These are phyloP conservation scores for Chrysochromulina parva DNA, from an alignment of 78 protist genomes.

Conservation along the genomic window DNA sequence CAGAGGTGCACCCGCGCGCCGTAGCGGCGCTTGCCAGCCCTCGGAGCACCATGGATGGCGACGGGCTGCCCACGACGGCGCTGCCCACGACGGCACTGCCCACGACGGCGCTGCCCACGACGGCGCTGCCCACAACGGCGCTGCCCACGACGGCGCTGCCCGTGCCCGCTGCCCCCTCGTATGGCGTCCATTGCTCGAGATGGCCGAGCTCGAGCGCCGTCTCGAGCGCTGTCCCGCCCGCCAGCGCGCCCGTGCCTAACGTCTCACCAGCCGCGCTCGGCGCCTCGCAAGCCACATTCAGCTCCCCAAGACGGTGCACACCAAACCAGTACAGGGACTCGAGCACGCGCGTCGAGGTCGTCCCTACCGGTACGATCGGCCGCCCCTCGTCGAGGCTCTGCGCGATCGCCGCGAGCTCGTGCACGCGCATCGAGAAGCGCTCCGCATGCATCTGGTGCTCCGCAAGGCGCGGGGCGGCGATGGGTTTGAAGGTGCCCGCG, in stretches of 20 bases:
- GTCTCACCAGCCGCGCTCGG: neutral
- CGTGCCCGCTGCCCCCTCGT: neutral
- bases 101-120: too few relatives aligned
- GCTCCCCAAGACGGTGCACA: too few relatives aligned
- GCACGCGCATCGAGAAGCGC: neutral
- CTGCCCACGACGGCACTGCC: too few relatives aligned
- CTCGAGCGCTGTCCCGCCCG: too few relatives aligned
- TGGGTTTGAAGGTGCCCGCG: constrained; percentile 54
- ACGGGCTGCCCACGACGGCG: too few relatives aligned
- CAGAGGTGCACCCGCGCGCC: neutral
- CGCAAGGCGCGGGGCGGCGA: neutral
- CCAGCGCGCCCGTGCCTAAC: too few relatives aligned
- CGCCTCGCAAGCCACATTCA: too few relatives aligned
- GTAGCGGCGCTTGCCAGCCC: neutral
- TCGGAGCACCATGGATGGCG: neutral
- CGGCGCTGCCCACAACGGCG: too few relatives aligned
- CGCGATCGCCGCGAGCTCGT: neutral
- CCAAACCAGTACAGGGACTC: constrained; percentile 28
- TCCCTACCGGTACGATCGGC: constrained; percentile 47
- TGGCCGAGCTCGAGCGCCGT: neutral
- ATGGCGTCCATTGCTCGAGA: constrained; percentile 16
- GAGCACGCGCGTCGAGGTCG: constrained; percentile 35
- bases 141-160: too few relatives aligned
- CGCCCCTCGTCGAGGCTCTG: neutral
- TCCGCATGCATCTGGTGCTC: constrained; percentile 44